A percentile compares a stretch with the other conserved stretches of the same genome.
Conservation (phyloP, 768 basidiomycete genomes). For the Pleurotus cornucopiae region DNA sequence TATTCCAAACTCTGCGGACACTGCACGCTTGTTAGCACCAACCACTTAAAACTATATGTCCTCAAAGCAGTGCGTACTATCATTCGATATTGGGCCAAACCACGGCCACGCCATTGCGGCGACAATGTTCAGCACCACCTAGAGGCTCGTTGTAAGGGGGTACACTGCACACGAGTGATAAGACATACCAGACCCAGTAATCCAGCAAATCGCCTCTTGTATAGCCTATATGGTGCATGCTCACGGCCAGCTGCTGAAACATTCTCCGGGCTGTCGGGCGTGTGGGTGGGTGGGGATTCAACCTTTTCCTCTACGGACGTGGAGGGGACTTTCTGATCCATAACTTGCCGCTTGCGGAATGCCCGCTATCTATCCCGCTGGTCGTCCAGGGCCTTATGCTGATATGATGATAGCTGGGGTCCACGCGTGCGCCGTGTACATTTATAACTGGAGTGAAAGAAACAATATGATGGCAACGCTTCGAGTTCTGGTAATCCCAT, state of each 20-base stretch:
- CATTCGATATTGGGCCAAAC: slow-evolving; percentile 80
- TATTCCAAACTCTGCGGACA: slow-evolving; percentile 60
- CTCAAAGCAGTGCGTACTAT: slow-evolving; percentile 40
- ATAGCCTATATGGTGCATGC: slow-evolving; percentile 49
- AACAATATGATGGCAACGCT: background rate
- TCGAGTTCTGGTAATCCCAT: background rate
- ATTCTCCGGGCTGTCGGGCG: too few species aligned
- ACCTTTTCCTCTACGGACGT: too few species aligned
- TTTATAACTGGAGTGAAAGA: background rate
- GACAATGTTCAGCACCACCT: slow-evolving; percentile 62
- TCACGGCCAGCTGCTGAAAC: too few species aligned
- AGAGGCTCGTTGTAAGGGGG: background rate
- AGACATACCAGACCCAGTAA: slow-evolving; percentile 53
- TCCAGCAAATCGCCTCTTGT: slow-evolving; percentile 67
- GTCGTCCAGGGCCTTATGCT: too few species aligned
- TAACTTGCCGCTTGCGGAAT: too few species aligned
- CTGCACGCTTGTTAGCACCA: slow-evolving; percentile 27
- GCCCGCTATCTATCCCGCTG: too few species aligned
- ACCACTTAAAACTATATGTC: background rate
- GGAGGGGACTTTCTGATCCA: too few species aligned
- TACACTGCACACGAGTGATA: background rate
- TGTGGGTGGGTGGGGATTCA: too few species aligned
- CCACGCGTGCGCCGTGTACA: background rate
- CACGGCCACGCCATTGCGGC: slow-evolving; percentile 71
- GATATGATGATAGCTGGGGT: background rate